Conservation (phyloP, 345 rosid genomes). For the Euphorbia peplus region DNA sequence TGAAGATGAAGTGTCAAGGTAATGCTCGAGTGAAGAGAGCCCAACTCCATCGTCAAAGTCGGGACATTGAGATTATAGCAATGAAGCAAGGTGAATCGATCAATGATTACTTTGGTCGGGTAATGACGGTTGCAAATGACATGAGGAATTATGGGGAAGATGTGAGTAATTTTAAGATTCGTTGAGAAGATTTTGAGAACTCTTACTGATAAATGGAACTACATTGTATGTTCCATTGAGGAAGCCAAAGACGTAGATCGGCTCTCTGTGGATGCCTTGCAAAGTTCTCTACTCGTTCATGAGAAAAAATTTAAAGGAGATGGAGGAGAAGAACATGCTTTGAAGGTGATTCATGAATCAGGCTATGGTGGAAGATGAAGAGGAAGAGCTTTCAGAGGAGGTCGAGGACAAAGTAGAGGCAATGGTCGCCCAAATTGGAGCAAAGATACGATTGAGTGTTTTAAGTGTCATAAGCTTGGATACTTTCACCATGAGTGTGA, state of each 20-base stretch:
- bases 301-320: background rate
- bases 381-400: too few species aligned
- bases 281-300: too few species aligned
- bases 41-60: background rate
- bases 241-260: background rate
- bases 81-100: background rate
- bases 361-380: background rate
- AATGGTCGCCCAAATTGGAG: background rate
- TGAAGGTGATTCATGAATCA: background rate
- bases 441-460: background rate
- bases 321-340: background rate
- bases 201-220: background rate
- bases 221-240: background rate
- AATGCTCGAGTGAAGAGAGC: conserved; percentile 5
- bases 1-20: background rate
- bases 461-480: background rate
- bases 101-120: background rate
- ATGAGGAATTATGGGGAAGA: conserved; percentile 12
- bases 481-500: background rate
- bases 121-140: background rate
- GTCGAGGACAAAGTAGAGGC: background rate
- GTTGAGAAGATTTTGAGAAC: conserved; percentile 2
- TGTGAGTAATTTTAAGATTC: background rate
- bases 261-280: background rate
- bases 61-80: background rate